Evolutionary conservation across 345 rosid species (phyloP).

Genomic region (Passiflora organensis): DNA sequence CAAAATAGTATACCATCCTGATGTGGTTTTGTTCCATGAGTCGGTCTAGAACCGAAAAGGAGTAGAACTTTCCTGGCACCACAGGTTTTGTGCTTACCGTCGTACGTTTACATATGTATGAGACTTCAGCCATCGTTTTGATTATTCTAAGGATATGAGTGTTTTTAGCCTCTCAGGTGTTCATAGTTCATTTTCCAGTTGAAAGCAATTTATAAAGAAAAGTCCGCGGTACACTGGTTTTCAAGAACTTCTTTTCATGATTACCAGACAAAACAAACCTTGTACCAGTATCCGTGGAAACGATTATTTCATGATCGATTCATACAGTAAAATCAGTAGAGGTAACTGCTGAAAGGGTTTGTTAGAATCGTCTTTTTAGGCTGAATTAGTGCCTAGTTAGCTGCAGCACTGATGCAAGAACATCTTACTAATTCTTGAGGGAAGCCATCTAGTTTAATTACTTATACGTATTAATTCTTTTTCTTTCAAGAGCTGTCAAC

Average conservation of each 20-base stretch:
- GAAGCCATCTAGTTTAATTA: no score
- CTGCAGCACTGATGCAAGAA: no score
- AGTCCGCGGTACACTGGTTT: neutral
- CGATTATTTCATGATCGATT: slow-evolving; percentile 17
- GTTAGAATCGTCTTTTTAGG: no score
- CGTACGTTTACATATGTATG: slow-evolving; percentile 49
- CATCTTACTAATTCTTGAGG: no score
- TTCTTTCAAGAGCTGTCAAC: no score
- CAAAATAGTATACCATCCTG: slow-evolving; percentile 49
- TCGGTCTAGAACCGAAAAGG: slow-evolving; percentile 54
- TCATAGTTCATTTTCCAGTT: neutral
- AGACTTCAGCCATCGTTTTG: slow-evolving; percentile 28
- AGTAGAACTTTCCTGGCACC: slow-evolving; percentile 30
- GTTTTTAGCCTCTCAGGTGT: no score
- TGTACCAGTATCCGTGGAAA: slow-evolving; percentile 7
- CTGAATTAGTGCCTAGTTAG: no score
- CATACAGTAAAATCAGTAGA: no score
- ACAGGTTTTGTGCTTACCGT: slow-evolving; percentile 63
- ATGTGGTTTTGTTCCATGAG: slow-evolving; percentile 55
- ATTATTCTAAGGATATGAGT: neutral
- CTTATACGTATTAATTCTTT: no score
- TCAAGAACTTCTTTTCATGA: slow-evolving; percentile 5
- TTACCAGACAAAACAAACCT: slow-evolving; percentile 16
- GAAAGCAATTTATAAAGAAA: slow-evolving; percentile 9
- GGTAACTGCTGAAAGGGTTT: no score